These are phyloP conservation scores for Penicillium sp. DNA, from an alignment of 2,329 filamentous ascomycete genomes.

Conservation along the genomic window DNA sequence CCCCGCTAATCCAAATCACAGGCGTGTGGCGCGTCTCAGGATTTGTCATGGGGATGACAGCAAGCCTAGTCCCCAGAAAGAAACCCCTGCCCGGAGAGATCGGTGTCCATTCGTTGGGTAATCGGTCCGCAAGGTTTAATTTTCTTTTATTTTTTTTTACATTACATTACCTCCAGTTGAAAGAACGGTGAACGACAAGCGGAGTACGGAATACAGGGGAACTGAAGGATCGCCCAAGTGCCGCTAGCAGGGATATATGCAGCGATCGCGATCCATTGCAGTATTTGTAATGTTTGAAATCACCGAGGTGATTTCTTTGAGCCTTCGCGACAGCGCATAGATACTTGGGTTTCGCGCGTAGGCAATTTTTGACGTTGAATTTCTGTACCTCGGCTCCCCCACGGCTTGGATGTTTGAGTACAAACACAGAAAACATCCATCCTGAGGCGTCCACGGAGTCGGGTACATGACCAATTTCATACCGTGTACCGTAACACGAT, in stretches of 20 bases:
- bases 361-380: not conserved
- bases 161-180: not conserved
- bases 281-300: conserved; percentile 3
- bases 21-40: conserved; percentile 12
- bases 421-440: too few relatives aligned
- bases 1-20: conserved; percentile 8
- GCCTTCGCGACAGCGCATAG: not conserved
- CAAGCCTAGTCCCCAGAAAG: not conserved
- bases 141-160: not conserved
- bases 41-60: conserved; percentile 20
- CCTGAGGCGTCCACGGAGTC: too few relatives aligned
- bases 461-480: not conserved
- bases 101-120: not conserved
- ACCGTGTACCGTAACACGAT: not conserved
- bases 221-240: not conserved
- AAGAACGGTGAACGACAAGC: not conserved
- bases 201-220: too few relatives aligned
- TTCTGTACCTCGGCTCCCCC: too few relatives aligned
- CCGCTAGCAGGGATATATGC: conserved; percentile 17
- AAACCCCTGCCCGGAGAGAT: conserved; percentile 8
- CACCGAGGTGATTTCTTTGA: not conserved
- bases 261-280: conserved; percentile 16
- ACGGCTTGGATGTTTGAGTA: too few relatives aligned
- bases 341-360: too few relatives aligned
- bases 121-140: not conserved